These are phyloP conservation scores for Urochloa ruziziensis DNA, from an alignment of 176 grass and related monocot species.

Conservation along the genomic window DNA sequence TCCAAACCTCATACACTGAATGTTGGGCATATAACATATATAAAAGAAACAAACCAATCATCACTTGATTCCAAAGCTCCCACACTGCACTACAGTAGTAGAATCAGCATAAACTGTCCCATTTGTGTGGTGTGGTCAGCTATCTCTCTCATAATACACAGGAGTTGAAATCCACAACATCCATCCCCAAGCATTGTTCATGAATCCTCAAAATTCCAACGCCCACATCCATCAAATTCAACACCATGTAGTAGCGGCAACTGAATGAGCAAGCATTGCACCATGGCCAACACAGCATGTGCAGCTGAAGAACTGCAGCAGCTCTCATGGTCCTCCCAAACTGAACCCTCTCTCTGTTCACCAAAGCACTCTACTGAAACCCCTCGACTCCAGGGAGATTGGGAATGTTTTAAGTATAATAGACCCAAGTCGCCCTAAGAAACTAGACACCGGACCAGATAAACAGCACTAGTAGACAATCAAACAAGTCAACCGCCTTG, in stretches of 20 bases:
- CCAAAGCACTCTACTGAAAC: neutral
- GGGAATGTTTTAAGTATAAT: neutral
- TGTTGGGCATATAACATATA: neutral
- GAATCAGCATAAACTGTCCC: neutral
- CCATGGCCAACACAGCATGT: neutral
- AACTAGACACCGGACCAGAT: neutral
- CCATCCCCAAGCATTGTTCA: neutral
- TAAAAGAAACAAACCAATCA: neutral
- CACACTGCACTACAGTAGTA: conserved; percentile 4
- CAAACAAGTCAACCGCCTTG: neutral
- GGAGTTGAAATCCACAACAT: conserved; percentile 3
- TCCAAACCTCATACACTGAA: conserved; percentile 24
- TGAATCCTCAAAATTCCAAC: neutral
- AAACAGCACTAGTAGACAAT: neutral
- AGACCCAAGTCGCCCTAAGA: neutral
- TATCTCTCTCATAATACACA: conserved; percentile 3
- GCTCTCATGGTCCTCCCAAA: neutral
- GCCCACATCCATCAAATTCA: neutral
- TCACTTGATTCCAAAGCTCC: conserved; percentile 13
- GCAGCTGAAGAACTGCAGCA: neutral
- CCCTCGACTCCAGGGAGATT: neutral
- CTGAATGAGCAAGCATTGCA: neutral
- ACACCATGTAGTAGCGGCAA: neutral
- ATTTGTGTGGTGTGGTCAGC: neutral
- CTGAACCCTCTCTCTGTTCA: neutral